Percentiles rank a stretch among this genome's conserved stretches.
phyloP scores from a whole-genome alignment of 2,329 filamentous ascomycete genomes.

The Colletotrichum zoysiae region DNA sequence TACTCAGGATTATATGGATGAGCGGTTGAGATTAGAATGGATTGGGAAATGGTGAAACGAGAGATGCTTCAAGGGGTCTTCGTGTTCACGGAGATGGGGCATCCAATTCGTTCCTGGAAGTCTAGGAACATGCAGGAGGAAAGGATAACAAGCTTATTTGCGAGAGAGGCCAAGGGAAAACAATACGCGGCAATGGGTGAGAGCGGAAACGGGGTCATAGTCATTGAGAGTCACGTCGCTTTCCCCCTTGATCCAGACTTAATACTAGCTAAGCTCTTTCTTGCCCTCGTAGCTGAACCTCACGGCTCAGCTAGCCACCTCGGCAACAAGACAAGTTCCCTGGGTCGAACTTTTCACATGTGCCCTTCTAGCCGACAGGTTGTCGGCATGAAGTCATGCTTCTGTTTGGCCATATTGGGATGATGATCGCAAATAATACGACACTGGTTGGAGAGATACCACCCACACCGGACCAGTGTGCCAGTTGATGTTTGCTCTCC shows the following conservation, averaged over 20 bases:
- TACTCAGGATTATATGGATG: neutral
- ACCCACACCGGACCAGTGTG: conserved; percentile 23
- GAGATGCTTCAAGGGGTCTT: conserved; percentile 31
- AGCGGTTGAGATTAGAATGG: conserved; percentile 5
- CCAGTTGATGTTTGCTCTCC: neutral
- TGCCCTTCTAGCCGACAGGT: conserved; percentile 6
- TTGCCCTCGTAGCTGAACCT: conserved; percentile 8
- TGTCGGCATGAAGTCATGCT: conserved; percentile 37
- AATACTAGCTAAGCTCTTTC: neutral
- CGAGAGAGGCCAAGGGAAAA: neutral
- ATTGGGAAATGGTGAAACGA: conserved; percentile 30
- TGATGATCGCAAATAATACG: conserved; percentile 36
- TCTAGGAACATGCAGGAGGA: conserved; percentile 26
- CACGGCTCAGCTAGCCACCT: conserved; percentile 13
- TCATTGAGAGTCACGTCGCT: conserved; percentile 11
- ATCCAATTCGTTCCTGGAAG: conserved; percentile 25
- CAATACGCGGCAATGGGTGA: conserved; percentile 17
- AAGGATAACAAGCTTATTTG: conserved; percentile 22
- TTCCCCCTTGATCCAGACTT: neutral
- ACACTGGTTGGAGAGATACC: conserved; percentile 28
- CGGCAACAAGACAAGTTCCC: neutral
- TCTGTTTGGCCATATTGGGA: conserved; percentile 5
- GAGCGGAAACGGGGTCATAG: conserved; percentile 24
- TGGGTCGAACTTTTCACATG: conserved; percentile 25
- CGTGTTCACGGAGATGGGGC: conserved; percentile 13